Percentiles rank a stretch among this genome's conserved stretches.
These are phyloP conservation scores for Danielia oregonensis DNA, from an alignment of 805 yeast genomes.

Conservation along the genomic window DNA sequence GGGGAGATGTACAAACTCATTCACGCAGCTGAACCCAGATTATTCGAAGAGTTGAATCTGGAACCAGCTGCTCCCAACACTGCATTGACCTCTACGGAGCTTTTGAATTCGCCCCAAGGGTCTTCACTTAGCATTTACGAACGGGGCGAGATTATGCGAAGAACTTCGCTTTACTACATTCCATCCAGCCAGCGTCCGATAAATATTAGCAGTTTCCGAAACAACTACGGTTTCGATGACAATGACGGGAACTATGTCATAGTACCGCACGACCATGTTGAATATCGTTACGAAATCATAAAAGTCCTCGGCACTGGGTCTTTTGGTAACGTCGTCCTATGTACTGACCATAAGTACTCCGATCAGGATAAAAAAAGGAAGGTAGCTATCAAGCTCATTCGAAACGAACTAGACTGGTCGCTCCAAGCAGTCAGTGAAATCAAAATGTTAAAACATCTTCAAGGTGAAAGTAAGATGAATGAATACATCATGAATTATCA, in stretches of 20 bases:
- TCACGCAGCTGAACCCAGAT: constrained; percentile 22
- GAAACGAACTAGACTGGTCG: constrained; percentile 69
- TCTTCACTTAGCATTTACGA: constrained; percentile 49
- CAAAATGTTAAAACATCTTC: constrained; percentile 54
- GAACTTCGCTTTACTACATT: constrained; percentile 46
- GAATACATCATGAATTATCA: constrained; percentile 47
- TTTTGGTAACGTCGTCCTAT: constrained; percentile 73
- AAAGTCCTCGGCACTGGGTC: constrained; percentile 70
- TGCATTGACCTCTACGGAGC: constrained; percentile 3
- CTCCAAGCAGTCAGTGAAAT: constrained; percentile 78
- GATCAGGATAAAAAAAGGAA: constrained; percentile 22
- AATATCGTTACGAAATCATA: constrained; percentile 65
- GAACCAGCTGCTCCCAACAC: constrained; percentile 3
- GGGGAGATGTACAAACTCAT: constrained; percentile 21
- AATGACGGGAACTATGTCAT: constrained; percentile 56
- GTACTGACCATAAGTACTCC: constrained; percentile 57
- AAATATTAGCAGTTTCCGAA: constrained; percentile 35
- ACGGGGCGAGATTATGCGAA: constrained; percentile 55
- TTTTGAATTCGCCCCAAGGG: constrained; percentile 1
- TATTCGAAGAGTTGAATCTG: constrained; percentile 19
- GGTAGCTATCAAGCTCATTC: constrained; percentile 76
- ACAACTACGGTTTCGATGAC: constrained; percentile 74
- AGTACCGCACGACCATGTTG: constrained; percentile 63
- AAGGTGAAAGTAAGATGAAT: constrained; percentile 15
- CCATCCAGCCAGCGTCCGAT: constrained; percentile 34